Percentiles rank a stretch among this genome's conserved stretches.
phyloP scores from a whole-genome alignment of 257 asterid species.

The Penstemon barbatus region DNA sequence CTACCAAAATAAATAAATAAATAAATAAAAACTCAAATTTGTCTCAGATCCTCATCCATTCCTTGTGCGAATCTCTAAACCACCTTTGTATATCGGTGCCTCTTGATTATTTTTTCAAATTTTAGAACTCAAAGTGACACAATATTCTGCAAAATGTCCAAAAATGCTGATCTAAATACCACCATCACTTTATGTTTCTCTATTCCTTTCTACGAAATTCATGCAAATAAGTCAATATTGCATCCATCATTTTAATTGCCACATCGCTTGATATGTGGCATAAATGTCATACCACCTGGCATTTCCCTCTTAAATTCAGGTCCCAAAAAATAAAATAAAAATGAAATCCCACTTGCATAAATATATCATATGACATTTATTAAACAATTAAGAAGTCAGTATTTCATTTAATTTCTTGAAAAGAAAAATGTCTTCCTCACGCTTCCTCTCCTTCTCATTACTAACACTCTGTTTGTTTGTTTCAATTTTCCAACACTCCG shows the following conservation, averaged over 20 bases:
- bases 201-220: slow-evolving; percentile 2
- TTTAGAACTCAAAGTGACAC: slow-evolving; percentile 22
- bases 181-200: not conserved
- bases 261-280: slow-evolving; percentile 22
- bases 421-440: slow-evolving; percentile 12
- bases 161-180: slow-evolving; percentile 22
- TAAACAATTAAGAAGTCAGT: not conserved
- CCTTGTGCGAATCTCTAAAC: too few species aligned
- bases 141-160: slow-evolving; percentile 19
- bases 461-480: slow-evolving; percentile 11
- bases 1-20: too few species aligned
- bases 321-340: not conserved
- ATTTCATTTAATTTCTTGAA: not conserved
- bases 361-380: not conserved
- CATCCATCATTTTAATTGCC: slow-evolving; percentile 26
- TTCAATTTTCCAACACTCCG: slow-evolving; percentile 9
- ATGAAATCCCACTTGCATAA: not conserved
- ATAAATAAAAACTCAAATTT: too few species aligned
- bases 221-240: slow-evolving; percentile 24
- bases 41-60: too few species aligned
- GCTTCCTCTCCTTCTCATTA: slow-evolving; percentile 12
- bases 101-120: not conserved
- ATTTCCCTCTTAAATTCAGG: slow-evolving; percentile 18
- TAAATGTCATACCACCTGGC: slow-evolving; percentile 30
- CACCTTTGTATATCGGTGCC: slow-evolving; percentile 18